phyloP scores from a whole-genome alignment of 129 eudicot species.

The Chrysanthemum makinoi region DNA sequence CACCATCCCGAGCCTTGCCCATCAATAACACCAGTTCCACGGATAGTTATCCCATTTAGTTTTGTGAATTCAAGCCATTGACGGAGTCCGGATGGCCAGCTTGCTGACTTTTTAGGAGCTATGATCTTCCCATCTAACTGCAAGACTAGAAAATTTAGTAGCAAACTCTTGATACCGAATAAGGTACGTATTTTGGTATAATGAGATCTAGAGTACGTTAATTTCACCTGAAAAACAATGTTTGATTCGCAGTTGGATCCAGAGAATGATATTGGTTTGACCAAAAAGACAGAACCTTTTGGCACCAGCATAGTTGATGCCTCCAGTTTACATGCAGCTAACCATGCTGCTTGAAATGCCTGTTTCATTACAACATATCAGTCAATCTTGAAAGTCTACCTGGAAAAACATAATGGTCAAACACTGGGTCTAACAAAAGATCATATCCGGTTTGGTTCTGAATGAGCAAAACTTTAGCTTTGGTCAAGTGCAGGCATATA shows the following conservation, averaged over 20 bases:
- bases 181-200: not conserved
- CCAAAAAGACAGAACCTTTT: slow-evolving; percentile 52
- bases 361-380: slow-evolving; percentile 18
- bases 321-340: slow-evolving; percentile 58
- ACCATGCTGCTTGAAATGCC: slow-evolving; percentile 80
- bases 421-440: not conserved
- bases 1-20: slow-evolving; percentile 87
- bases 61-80: slow-evolving; percentile 59
- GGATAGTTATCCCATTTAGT: slow-evolving; percentile 52
- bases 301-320: slow-evolving; percentile 65
- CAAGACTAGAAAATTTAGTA: not conserved
- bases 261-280: slow-evolving; percentile 51
- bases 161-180: not conserved
- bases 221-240: slow-evolving; percentile 53
- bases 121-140: slow-evolving; percentile 61
- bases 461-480: no score
- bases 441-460: no score
- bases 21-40: slow-evolving; percentile 61
- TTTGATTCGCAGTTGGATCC: slow-evolving; percentile 51
- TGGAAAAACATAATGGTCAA: not conserved
- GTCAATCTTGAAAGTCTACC: not conserved
- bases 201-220: not conserved
- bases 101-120: slow-evolving; percentile 44
- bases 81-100: slow-evolving; percentile 52
- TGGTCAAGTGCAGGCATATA: not conserved